Conservation (phyloP, 2,329 filamentous ascomycete species). For the Ophiostoma montium region DNA sequence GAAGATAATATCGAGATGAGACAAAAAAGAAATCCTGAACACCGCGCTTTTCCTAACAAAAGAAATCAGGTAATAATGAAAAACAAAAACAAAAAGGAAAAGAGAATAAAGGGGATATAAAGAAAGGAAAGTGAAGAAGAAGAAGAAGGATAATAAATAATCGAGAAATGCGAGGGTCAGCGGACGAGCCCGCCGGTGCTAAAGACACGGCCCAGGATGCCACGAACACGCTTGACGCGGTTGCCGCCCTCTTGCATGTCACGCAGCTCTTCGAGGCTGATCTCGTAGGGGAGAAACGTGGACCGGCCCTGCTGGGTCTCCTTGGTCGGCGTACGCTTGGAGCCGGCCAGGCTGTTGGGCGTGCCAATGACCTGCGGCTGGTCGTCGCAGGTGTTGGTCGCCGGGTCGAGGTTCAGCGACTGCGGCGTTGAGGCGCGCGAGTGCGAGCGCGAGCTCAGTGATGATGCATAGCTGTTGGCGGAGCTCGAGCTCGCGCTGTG, state of each 20-base stretch:
- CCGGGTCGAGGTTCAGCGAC: conserved; percentile 24
- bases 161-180: conserved; percentile 13
- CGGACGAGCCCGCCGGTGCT: conserved; percentile 25
- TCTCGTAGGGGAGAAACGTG: conserved; percentile 38
- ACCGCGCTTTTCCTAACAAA: conserved; percentile 11
- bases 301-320: not conserved
- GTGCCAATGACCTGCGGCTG: conserved; percentile 27
- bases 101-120: not conserved
- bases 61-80: not conserved
- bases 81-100: not conserved
- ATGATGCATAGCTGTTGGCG: conserved; percentile 29
- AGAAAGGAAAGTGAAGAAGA: not conserved
- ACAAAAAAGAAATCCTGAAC: conserved; percentile 4
- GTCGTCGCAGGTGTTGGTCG: conserved; percentile 30
- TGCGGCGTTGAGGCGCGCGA: conserved; percentile 37
- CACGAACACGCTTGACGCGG: conserved; percentile 32
- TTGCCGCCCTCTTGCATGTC: conserved; percentile 34
- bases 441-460: conserved; percentile 31
- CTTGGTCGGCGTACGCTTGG: conserved; percentile 9
- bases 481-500: conserved; percentile 31
- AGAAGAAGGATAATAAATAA: not conserved
- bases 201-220: conserved; percentile 41
- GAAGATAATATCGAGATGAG: not conserved
- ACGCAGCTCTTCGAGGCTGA: conserved; percentile 36
- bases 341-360: conserved; percentile 12